Evolutionary conservation across 1,139 yeast species (phyloP).

Genomic region (Candida albicans): DNA sequence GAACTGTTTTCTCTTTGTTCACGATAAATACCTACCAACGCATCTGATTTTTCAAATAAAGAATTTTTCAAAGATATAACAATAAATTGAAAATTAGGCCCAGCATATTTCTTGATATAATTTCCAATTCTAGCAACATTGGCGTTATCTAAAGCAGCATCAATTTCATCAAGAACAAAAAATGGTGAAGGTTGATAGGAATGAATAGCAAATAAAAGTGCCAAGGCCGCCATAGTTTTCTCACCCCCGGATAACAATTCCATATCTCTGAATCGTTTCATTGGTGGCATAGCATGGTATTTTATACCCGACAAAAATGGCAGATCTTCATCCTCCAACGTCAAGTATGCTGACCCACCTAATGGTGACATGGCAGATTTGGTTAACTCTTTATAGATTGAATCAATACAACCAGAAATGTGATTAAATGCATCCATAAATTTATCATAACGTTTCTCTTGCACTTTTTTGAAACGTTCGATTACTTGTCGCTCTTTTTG

Average conservation of each 20-base stretch:
- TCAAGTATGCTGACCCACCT: slow-evolving; percentile 91
- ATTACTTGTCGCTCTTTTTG: slow-evolving; percentile 57
- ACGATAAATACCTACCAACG: slow-evolving; percentile 89
- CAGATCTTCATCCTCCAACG: slow-evolving; percentile 85
- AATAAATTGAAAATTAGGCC: slow-evolving; percentile 83
- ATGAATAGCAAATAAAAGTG: slow-evolving; percentile 86
- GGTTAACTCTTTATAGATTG: slow-evolving; percentile 86
- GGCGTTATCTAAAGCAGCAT: slow-evolving; percentile 91
- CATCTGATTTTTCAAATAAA: slow-evolving; percentile 84
- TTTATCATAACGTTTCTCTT: slow-evolving; percentile 54
- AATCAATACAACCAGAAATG: slow-evolving; percentile 70
- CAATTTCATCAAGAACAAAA: slow-evolving; percentile 93
- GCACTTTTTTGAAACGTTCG: slow-evolving; percentile 60
- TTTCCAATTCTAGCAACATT: slow-evolving; percentile 85
- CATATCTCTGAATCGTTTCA: slow-evolving; percentile 92
- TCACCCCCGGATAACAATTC: slow-evolving; percentile 95
- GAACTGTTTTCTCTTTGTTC: slow-evolving; percentile 80
- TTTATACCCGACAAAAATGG: slow-evolving; percentile 82
- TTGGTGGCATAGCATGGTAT: slow-evolving; percentile 96
- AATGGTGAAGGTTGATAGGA: slow-evolving; percentile 93
- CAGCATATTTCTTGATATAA: slow-evolving; percentile 75
- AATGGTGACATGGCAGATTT: slow-evolving; percentile 63
- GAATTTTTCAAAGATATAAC: slow-evolving; percentile 90
- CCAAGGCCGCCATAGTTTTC: slow-evolving; percentile 94
- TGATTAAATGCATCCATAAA: slow-evolving; percentile 78